Conservation (phyloP, 2,329 filamentous ascomycete species). For the Fusarium fujikuroi region DNA sequence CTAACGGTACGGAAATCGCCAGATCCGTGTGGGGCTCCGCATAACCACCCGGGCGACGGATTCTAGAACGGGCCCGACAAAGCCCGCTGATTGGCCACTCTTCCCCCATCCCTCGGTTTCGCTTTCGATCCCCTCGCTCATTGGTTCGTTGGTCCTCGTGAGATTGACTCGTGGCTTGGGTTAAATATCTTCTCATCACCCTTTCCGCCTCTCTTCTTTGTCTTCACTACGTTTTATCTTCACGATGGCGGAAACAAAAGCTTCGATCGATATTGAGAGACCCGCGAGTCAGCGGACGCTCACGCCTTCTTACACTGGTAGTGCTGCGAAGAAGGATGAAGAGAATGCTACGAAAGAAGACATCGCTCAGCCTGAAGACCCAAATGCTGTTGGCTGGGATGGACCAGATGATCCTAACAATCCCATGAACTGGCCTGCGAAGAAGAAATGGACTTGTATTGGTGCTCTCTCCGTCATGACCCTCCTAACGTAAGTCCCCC, state of each 20-base stretch:
- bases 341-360: conserved; percentile 4
- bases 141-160: neutral
- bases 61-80: neutral
- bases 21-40: conserved; percentile 21
- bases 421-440: conserved; percentile 72
- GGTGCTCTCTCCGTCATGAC: conserved; percentile 47
- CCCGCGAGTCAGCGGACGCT: conserved; percentile 37
- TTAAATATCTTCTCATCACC: conserved; percentile 10
- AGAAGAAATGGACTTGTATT: conserved; percentile 52
- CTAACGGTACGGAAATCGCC: conserved; percentile 2
- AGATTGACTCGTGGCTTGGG: neutral
- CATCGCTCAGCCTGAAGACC: conserved; percentile 9
- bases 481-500: conserved; percentile 39
- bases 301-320: conserved; percentile 13
- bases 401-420: conserved; percentile 62
- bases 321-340: conserved; percentile 11
- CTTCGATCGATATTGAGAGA: conserved; percentile 2
- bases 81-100: neutral
- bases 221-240: neutral
- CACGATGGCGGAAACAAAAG: neutral
- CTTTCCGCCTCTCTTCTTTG: neutral
- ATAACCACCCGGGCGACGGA: conserved; percentile 10
- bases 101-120: neutral
- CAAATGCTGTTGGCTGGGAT: conserved; percentile 42
- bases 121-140: neutral